Evolutionary conservation across 23 red algal genomes (phyloP).

Genomic region (Cyanidioschyzon merolae): DNA sequence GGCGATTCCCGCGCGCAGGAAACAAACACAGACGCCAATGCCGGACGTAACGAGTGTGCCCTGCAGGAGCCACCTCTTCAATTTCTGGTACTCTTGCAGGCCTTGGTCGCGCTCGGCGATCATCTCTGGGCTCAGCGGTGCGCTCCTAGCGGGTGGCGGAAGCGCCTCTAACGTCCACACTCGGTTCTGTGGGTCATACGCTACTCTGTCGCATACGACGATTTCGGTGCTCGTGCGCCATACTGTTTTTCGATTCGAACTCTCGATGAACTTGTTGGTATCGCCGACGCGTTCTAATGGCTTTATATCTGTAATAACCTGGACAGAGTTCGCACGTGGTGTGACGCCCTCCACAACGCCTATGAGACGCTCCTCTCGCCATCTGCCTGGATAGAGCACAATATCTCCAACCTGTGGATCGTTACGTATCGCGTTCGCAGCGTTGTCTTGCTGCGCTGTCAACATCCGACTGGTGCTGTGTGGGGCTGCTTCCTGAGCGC

Average conservation of each 20-base stretch:
- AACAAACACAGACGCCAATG: not conserved
- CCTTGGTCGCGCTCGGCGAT: constrained; percentile 5
- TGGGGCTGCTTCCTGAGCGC: no score
- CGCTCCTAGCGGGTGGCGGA: constrained; percentile 25
- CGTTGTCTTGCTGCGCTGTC: no score
- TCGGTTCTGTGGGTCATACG: constrained; percentile 34
- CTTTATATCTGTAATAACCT: constrained; percentile 39
- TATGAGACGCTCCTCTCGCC: constrained; percentile 43
- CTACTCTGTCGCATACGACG: constrained; percentile 34
- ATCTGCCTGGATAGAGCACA: constrained; percentile 56
- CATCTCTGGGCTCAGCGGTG: not conserved
- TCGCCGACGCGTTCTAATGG: constrained; percentile 34
- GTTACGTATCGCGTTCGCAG: no score
- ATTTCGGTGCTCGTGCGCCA: not conserved
- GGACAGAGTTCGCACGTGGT: not conserved
- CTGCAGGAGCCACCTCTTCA: constrained; percentile 31
- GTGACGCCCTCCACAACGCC: constrained; percentile 55
- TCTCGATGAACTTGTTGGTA: constrained; percentile 28
- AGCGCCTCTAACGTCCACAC: constrained; percentile 35
- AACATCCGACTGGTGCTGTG: no score
- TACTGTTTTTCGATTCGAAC: not conserved
- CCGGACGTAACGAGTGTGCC: constrained; percentile 33
- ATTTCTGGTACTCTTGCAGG: constrained; percentile 22
- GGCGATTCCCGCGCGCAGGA: not conserved
- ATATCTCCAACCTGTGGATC: constrained; percentile 36